A percentile compares a stretch with the other conserved stretches of the same genome.
phyloP scores from a whole-genome alignment of 768 basidiomycete species.

The Pleurotus giganteus region DNA sequence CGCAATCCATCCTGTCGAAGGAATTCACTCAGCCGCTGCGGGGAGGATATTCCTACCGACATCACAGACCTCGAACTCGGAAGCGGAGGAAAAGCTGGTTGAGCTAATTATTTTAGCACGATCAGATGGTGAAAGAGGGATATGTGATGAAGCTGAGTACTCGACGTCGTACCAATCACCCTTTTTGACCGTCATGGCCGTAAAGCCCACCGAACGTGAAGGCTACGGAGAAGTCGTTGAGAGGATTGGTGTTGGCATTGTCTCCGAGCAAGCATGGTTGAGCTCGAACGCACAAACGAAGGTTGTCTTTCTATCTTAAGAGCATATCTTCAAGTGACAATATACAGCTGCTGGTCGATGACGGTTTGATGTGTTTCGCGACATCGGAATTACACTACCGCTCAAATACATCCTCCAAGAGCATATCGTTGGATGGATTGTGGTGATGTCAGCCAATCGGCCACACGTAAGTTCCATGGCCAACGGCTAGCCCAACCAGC shows the following conservation, averaged over 20 bases:
- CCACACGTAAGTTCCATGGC: too few relatives aligned
- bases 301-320: background rate
- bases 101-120: background rate
- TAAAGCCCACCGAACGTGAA: background rate
- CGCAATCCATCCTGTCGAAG: background rate
- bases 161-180: background rate
- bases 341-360: too few relatives aligned
- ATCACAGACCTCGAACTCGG: background rate
- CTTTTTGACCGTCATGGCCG: slow-evolving; percentile 4
- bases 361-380: too few relatives aligned
- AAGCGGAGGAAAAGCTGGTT: background rate
- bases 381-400: too few relatives aligned
- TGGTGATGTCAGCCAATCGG: too few relatives aligned
- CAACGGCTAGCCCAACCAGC: too few relatives aligned
- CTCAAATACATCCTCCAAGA: too few relatives aligned
- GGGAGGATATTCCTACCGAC: background rate
- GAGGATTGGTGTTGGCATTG: background rate
- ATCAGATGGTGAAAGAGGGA: background rate
- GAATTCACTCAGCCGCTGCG: background rate
- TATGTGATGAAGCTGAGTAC: background rate
- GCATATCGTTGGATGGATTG: too few relatives aligned
- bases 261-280: background rate
- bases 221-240: background rate
- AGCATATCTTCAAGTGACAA: too few relatives aligned
- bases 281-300: background rate